Base-by-base conservation (phyloP, 164 flowering plant species). In the Magnolia kwangsiensis region DNA sequence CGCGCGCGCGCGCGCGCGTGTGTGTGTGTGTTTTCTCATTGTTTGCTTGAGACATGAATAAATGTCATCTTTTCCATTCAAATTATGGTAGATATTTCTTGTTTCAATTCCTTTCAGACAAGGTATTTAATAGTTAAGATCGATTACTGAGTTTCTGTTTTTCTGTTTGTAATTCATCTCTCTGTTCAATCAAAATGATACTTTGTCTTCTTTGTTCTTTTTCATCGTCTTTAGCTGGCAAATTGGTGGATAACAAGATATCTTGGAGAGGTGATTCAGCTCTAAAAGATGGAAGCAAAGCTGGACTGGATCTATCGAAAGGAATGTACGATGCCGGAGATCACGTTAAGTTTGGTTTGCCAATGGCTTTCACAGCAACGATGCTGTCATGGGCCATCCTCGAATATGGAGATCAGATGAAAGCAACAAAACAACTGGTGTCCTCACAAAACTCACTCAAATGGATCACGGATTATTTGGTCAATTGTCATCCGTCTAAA, bases 241-340 rank as follows among this genome's bases (percentile, higher is more conserved):
- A 90, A 85, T 74, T 93, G 90, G 95, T 73, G 2, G 59, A 90
- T 61, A 90, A 90, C 69, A 76, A 84, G 75, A 90, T 93, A 68
- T 8, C 89, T 0, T 93, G 96, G 96, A 88, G 98, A 82, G 98
- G 98, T 50, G 94, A 93, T 84, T 92, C 96, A 0, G 96, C 86
- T 65, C 78, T 93, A 59, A 58, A 84, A 14, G 98, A 93, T 85
- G 96, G 96, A 76, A 88, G 77, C 51, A 87, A 86, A 59, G 91
- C 78, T n/a, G 81, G 82, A 0, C 67, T 90, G 82, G 98, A 96
- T 83, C 87, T 96, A 20, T 88, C 98, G 0, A 93, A 91, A 81
- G 99, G 99, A 51, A 85, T 96, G 98, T 96, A 91, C 75, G 99
- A 96, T 87, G 99, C 98, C 49, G 99, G 99, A 19, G 98, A 94